Evolutionary conservation across 345 rosid genomes (phyloP), one percentile per base, ranked within the genome.

Genomic region (Gossypium turneri): DNA sequence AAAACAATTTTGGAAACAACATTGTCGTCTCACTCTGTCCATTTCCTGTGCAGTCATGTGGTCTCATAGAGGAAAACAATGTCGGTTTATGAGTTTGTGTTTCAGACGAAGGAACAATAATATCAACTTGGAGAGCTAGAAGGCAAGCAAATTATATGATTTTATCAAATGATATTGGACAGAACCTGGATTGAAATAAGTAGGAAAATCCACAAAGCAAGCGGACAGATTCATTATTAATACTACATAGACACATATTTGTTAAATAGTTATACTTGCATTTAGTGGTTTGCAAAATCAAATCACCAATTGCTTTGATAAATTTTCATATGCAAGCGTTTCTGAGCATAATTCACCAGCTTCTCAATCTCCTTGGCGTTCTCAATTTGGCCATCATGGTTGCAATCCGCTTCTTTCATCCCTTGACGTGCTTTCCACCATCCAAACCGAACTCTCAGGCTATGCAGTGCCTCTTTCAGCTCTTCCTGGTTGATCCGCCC

Each of bases 391-490:
- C 82, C 84, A 43, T 75, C 62, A 9, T 62, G 69, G 20, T 80
- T 69, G n/a, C 34, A 9, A n/a, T 80, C 82, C 7, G 67, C 80
- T 44, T 57, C 78, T 73, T 83, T 83, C 74, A 80, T 76, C 2
- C 58, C 86, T 41, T 70, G 84, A 2, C 76, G 81, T 48, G 82
- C 78, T 77, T 83, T 78, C 82, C 86, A 83, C 81, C 83, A 69
- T 2, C 69, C 56, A 29, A 76, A 83, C 84, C 82, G 71, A 1
- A 65, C 19, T 15, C 74, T 50, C 52, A 78, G 55, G 72, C 82
- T 74, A 2, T 50, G 69, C n/a, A 83, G 70, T 6, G 82, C 79
- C 4, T 80, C 82, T 29, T 65, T 47, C 38, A 80, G 79, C 65
- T 83, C 84, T 34, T 76, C 79, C 0, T 34, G 68, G 73, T 78